Percentiles rank a stretch among this genome's conserved stretches.
phyloP scores from a whole-genome alignment of 78 protist species.

The Guillardia theta region DNA sequence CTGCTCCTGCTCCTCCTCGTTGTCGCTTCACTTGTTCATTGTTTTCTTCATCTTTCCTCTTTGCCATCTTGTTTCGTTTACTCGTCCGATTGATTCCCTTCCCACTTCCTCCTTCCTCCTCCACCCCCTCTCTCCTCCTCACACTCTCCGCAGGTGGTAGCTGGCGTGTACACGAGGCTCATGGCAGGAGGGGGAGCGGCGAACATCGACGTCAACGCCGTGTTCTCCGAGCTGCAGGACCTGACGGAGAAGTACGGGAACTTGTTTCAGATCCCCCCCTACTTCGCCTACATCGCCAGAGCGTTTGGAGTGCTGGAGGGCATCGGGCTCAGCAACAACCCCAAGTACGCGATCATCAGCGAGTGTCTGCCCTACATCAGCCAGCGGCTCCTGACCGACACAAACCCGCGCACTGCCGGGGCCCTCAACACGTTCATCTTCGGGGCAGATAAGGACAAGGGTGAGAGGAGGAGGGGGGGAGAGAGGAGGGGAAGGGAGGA shows the following conservation, averaged over 20 bases:
- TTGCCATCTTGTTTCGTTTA: background rate
- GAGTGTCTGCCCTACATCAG: constrained; percentile 14
- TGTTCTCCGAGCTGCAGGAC: background rate
- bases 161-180: background rate
- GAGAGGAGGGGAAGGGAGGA: too few relatives aligned
- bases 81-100: too few relatives aligned
- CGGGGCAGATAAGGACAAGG: background rate
- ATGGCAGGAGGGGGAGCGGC: constrained; percentile 36
- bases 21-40: background rate
- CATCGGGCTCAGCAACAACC: constrained; percentile 10
- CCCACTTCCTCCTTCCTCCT: too few relatives aligned
- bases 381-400: constrained; percentile 17
- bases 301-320: constrained; percentile 42
- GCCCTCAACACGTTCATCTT: background rate
- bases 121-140: too few relatives aligned
- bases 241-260: background rate
- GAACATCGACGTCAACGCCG: constrained; percentile 33
- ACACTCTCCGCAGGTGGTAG: background rate
- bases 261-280: constrained; percentile 32
- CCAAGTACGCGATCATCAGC: background rate
- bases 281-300: constrained; percentile 36
- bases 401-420: background rate
- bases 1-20: background rate
- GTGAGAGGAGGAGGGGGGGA: too few relatives aligned
- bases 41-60: background rate